Evolutionary conservation across 2,329 filamentous ascomycete species (phyloP), one percentile per base, ranked within the genome.

Genomic region (Colletotrichum phormii): DNA sequence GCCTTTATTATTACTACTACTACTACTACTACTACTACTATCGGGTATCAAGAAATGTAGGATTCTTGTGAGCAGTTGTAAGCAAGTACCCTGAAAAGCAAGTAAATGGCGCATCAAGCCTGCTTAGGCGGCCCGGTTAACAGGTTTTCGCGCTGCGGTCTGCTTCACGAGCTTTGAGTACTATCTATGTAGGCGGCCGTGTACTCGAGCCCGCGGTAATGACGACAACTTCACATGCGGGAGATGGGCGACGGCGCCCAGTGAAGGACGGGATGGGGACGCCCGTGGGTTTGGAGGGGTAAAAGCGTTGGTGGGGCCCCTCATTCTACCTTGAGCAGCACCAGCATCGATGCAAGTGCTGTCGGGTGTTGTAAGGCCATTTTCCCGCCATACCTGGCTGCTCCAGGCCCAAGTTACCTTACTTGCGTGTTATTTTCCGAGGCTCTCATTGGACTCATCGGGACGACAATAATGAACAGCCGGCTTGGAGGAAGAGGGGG

Each of bases 141-240:
- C 42, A 18, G 42, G 7, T 13, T 42, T 42, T n/a, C 42, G 42
- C 42, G 42, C 42, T 15, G 42, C 8, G 15, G 42, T 49, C 12
- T 49, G 9, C 42, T 49, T 49, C 18, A 49, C 7, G 42, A n/a
- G 42, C 18, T 49, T 46, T n/a, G 8, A n/a, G 42, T 49, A n/a
- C 15, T 9, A n/a, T n/a, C n/a, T n/a, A n/a, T n/a, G n/a, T n/a
- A n/a, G n/a, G n/a, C n/a, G 42, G 42, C 42, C 18, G 8, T 49
- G 42, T 49, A 26, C 31, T 63, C 18, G 26, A 55, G 49, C 61
- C 61, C 61, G 58, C 59, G 53, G 62, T 55, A 51, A 72, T 72
- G 70, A 72, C 66, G 70, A 72, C 70, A n/a, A 72, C 70, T 72
- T 51, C 54, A 64, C 70, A 72, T 72, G 70, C 18, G 31, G 29